A percentile compares a stretch with the other conserved stretches of the same genome.
phyloP scores from a whole-genome alignment of 2,329 filamentous ascomycete genomes.

The Neofusicoccum laricinum region DNA sequence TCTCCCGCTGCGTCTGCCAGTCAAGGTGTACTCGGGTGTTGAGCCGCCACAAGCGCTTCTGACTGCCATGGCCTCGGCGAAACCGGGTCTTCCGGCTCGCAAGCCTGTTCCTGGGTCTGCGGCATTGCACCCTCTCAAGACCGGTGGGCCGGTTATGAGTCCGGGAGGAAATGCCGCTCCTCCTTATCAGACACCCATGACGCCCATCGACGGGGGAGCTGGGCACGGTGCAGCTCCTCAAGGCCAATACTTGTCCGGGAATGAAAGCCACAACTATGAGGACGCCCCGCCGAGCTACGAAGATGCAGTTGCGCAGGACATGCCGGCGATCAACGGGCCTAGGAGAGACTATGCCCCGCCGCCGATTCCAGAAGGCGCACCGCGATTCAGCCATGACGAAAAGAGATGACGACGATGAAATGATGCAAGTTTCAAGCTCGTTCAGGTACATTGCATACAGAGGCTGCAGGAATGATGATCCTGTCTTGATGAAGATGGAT shows the following conservation, averaged over 20 bases:
- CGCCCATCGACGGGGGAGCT: background rate
- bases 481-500: background rate
- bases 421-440: background rate
- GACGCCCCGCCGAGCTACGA: slow-evolving; percentile 95
- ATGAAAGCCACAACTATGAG: slow-evolving; percentile 40
- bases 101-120: slow-evolving; percentile 10
- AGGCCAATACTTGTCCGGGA: slow-evolving; percentile 16
- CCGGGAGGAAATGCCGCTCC: background rate
- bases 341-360: slow-evolving; percentile 62
- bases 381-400: slow-evolving; percentile 31
- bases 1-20: slow-evolving; percentile 73
- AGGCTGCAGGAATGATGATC: background rate
- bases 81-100: background rate
- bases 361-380: slow-evolving; percentile 35
- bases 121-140: background rate
- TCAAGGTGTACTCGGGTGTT: slow-evolving; percentile 86
- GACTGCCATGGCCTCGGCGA: slow-evolving; percentile 53
- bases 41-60: slow-evolving; percentile 74
- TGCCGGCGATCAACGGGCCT: slow-evolving; percentile 70
- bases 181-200: slow-evolving; percentile 10
- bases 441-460: background rate
- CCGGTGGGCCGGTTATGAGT: background rate
- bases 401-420: slow-evolving; percentile 23
- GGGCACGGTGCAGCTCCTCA: slow-evolving; percentile 23
- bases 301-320: slow-evolving; percentile 78